Conservation (phyloP, 495 filamentous ascomycete genomes). For the Evernia prunastri region DNA sequence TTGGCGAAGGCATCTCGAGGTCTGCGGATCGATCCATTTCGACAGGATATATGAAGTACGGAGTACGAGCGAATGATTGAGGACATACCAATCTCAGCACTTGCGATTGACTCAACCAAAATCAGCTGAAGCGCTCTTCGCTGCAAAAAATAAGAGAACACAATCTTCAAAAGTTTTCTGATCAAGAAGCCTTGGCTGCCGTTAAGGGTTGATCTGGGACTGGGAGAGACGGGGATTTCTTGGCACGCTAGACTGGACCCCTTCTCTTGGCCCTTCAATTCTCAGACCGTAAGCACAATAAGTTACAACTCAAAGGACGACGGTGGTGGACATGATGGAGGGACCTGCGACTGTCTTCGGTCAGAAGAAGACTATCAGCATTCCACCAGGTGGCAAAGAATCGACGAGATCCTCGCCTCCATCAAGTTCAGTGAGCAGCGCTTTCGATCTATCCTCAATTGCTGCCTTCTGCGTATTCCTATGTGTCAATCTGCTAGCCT, state of each 20-base stretch:
- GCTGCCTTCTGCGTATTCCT: slow-evolving; percentile 62
- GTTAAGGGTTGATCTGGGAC: background rate
- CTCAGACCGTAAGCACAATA: too few species aligned
- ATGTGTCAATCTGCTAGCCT: slow-evolving; percentile 63
- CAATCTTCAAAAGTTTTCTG: background rate
- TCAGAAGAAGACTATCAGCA: background rate
- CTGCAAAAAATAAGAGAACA: background rate
- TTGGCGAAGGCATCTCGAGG: slow-evolving; percentile 22
- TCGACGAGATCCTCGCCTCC: background rate
- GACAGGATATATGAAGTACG: background rate
- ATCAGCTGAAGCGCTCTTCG: background rate
- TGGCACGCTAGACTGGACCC: background rate
- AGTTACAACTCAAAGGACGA: background rate
- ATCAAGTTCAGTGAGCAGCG: background rate
- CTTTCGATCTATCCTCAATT: slow-evolving; percentile 42
- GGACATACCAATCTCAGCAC: background rate
- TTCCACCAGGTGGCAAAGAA: background rate
- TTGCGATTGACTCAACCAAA: too few species aligned
- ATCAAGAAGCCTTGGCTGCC: background rate
- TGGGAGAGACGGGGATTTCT: too few species aligned
- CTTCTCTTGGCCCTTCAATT: background rate
- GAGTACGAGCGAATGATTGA: background rate
- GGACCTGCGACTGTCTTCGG: background rate
- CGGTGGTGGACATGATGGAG: background rate
- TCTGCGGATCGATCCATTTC: slow-evolving; percentile 5